Evolutionary conservation across 306 rosid species (phyloP), one percentile per base, ranked within the genome.

Genomic region (Sesbania bispinosa): DNA sequence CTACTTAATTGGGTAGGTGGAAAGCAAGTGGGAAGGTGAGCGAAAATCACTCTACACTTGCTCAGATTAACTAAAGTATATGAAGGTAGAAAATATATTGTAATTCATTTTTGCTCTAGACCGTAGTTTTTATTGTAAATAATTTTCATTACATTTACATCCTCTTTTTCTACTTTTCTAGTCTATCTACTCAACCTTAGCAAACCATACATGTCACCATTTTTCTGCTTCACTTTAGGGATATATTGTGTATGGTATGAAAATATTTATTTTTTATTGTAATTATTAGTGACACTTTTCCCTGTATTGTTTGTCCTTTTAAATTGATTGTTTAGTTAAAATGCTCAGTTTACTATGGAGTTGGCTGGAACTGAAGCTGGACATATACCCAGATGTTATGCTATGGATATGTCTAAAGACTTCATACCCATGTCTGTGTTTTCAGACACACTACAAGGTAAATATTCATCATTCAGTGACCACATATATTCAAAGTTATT

Each of bases 291-390:
- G 64, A 59, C 51, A 38, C 35, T 64, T 61, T n/a, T 69, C 50
- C 59, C 26, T 59, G 64, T 55, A 43, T 20, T 63, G 15, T 54
- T 62, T 62, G 33, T 63, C 15, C 14, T 45, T 42, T 69, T 52
- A 27, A 67, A 78, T 69, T 77, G 62, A 74, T 71, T 55, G 62
- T 71, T 66, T 63, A 45, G 60, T 83, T 74, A 26, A 66, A 81
- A 77, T 80, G 36, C 53, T 66, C 83, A 90, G 97, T 93, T 90
- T 75, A 85, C 97, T 23, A 87, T 93, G 97, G 96, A 90, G 87
- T 82, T 93, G 89, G 90, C 96, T 75, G 89, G 66, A 53, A 58
- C 85, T 45, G 87, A 90, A 76, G 79, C 84, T 67, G 92, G 85
- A 69, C 67, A 88, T 80, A 27, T 70, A 53, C 85, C 92, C 59